These are phyloP conservation scores for Diutina catenulata DNA, from an alignment of 1,139 yeast species.

Conservation along the genomic window DNA sequence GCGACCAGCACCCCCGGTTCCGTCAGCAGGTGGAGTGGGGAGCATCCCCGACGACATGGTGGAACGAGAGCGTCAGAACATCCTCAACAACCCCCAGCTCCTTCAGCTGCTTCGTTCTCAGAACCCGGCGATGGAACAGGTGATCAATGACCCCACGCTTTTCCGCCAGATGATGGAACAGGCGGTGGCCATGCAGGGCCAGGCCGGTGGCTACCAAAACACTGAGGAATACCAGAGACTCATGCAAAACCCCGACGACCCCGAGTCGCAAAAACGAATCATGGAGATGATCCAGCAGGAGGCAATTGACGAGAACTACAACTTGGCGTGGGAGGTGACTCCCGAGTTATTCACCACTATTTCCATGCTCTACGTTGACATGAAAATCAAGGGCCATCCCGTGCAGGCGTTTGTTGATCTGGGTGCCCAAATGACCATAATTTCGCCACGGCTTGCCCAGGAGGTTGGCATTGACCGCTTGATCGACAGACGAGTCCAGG, in stretches of 20 bases:
- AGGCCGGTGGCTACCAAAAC: slow-evolving; percentile 7
- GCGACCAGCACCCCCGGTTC: not conserved
- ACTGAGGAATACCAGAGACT: slow-evolving; percentile 36
- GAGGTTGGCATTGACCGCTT: slow-evolving; percentile 57
- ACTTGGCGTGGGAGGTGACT: slow-evolving; percentile 70
- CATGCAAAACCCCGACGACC: slow-evolving; percentile 57
- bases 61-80: slow-evolving; percentile 39
- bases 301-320: slow-evolving; percentile 64
- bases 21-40: slow-evolving; percentile 2
- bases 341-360: slow-evolving; percentile 85
- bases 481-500: slow-evolving; percentile 72
- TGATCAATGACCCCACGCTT: slow-evolving; percentile 37
- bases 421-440: slow-evolving; percentile 88
- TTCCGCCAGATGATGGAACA: slow-evolving; percentile 38
- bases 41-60: slow-evolving; percentile 32
- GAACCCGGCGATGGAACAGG: slow-evolving; percentile 32
- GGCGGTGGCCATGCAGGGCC: slow-evolving; percentile 13
- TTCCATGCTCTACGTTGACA: slow-evolving; percentile 69
- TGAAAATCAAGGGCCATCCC: slow-evolving; percentile 66
- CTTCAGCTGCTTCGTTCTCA: slow-evolving; percentile 20
- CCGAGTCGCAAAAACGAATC: slow-evolving; percentile 57
- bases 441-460: slow-evolving; percentile 67
- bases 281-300: slow-evolving; percentile 60
- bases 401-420: slow-evolving; percentile 93
- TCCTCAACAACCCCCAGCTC: slow-evolving; percentile 27